Evolutionary conservation across 108 stramenopile genomes (phyloP), one percentile per base, ranked within the genome.

Genomic region (Heterococcus sp.): DNA sequence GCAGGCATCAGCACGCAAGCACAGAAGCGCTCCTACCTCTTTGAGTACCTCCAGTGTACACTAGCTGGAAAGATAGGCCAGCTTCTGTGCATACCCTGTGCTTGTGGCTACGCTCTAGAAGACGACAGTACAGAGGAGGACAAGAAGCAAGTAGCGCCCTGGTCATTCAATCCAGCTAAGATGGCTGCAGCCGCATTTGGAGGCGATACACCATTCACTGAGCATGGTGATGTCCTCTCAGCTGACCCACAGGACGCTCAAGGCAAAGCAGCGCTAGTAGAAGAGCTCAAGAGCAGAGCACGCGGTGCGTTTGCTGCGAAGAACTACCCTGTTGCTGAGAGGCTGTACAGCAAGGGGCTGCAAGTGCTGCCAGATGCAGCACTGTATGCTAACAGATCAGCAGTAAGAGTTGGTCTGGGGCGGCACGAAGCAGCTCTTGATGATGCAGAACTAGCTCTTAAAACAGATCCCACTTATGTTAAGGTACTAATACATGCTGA

Each of bases 301-400:
- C 8, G 46, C 14, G 46, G 46, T 14, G 46, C 46, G 8, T 58
- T 58, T 58, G 46, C 46, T 8, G 46, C 46, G 68, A 75, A 75
- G 11, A 84, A 84, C 65, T 39, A 70, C 2, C 83, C 83, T 0
- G 65, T 69, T 34, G 83, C 83, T 2, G 83, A 84, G 32, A 76
- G 72, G 75, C 66, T 84, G 27, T 84, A 84, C 69, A 33, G 39
- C 69, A 84, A 76, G 75, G 83, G 37, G 26, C 4, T 76, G 46
- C 46, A 58, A 21, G 21, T 21, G 46, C 46, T 58, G 71, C 71
- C 71, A 27, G 71, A 71, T 31, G 71, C 71, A n/a, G 30, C 39
- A 5, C 34, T 71, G 35, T 71, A 35, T 28, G 71, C 71, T 4
- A 71, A 71, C 30, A 37, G 71, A 1, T 32, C 71, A n/a, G 71